Evolutionary conservation across 2,329 filamentous ascomycete species (phyloP).

Genomic region (Penicillium sp.): DNA sequence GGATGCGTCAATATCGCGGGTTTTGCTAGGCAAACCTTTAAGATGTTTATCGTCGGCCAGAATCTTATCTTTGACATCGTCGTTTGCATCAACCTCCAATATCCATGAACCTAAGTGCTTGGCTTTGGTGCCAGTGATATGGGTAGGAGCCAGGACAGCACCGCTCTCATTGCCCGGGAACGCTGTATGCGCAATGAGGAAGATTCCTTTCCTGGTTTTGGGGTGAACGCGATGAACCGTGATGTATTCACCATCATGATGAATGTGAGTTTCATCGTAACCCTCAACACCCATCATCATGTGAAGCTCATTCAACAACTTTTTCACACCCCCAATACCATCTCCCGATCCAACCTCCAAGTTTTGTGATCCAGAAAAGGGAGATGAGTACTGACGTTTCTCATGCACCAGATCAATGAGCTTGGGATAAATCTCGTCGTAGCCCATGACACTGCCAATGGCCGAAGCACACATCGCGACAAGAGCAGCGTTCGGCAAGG

Average conservation of each 20-base stretch:
- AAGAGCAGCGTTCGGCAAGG: conserved; percentile 86
- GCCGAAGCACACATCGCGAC: conserved; percentile 96
- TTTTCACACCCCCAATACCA: conserved; percentile 86
- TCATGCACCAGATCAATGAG: conserved; percentile 93
- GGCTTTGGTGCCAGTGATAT: conserved; percentile 78
- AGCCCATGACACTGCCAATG: conserved; percentile 94
- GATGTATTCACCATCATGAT: conserved; percentile 94
- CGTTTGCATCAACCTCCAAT: conserved; percentile 78
- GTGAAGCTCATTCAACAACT: conserved; percentile 90
- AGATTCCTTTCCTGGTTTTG: conserved; percentile 86
- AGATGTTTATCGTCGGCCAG: conserved; percentile 69
- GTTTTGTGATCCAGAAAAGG: conserved; percentile 61
- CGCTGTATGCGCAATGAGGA: conserved; percentile 92
- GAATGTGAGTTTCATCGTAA: conserved; percentile 93
- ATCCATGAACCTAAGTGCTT: conserved; percentile 88
- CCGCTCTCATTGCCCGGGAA: conserved; percentile 89
- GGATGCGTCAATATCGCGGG: conserved; percentile 71
- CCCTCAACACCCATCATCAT: conserved; percentile 92
- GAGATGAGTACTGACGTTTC: conserved; percentile 75
- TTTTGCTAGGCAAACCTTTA: conserved; percentile 78
- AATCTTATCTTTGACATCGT: conserved; percentile 64
- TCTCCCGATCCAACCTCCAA: conserved; percentile 62
- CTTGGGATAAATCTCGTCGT: conserved; percentile 92
- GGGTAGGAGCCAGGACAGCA: conserved; percentile 73
- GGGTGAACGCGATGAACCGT: conserved; percentile 95